Conservation (phyloP, 1,284 basidiomycete genomes). For the Stereum hirsutum region DNA sequence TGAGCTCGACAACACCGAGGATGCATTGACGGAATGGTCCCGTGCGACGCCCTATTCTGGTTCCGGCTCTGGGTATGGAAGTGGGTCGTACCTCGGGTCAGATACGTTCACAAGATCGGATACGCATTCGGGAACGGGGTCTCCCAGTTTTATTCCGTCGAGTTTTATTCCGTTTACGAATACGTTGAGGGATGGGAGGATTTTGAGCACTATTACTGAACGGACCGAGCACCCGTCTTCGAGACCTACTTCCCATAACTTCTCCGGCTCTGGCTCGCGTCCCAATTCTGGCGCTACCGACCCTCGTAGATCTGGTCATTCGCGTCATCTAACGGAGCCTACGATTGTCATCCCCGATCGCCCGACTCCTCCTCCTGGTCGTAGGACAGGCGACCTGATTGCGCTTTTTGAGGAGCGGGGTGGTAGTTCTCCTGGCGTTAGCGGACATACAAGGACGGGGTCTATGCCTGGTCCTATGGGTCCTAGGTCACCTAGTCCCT, state of each 20-base stretch:
- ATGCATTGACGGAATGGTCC: constrained; percentile 51
- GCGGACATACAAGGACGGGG: constrained; percentile 37
- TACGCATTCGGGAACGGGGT: no score
- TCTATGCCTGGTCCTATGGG: constrained; percentile 50
- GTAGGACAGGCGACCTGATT: constrained; percentile 59
- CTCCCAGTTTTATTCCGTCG: constrained; percentile 2
- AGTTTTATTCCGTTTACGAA: constrained; percentile 16
- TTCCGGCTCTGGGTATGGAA: constrained; percentile 11
- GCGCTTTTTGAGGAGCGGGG: constrained; percentile 62
- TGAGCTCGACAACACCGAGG: constrained; percentile 53
- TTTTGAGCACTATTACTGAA: constrained; percentile 30
- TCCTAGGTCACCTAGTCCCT: constrained; percentile 43
- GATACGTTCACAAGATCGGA: constrained; percentile 12
- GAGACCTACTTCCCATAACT: constrained; percentile 17
- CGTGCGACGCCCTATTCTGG: constrained; percentile 15
- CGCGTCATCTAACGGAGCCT: constrained; percentile 22
- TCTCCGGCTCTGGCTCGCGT: constrained; percentile 8
- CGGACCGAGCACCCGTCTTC: constrained; percentile 26
- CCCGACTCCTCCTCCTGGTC: constrained; percentile 37
- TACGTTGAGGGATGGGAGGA: constrained; percentile 12
- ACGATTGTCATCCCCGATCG: constrained; percentile 16
- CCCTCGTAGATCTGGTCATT: constrained; percentile 16
- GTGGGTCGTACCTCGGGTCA: no score
- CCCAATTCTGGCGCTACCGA: constrained; percentile 17
- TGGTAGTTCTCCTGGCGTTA: constrained; percentile 12